Conservation (phyloP, 208 protist genomes). For the Porcisia hertigi region DNA sequence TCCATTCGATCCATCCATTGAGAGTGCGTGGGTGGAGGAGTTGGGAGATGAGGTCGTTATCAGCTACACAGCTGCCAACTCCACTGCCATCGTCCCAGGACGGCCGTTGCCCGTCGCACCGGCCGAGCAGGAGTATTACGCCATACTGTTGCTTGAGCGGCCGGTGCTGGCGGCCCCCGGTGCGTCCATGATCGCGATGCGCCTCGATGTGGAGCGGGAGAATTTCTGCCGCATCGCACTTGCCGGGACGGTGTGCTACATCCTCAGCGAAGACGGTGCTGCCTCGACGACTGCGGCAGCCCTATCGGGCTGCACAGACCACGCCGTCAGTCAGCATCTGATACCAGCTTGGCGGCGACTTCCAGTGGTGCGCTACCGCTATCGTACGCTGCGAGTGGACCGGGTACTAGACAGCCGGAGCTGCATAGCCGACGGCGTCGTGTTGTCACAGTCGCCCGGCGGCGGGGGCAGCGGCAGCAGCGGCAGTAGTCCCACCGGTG, state of each 20-base stretch:
- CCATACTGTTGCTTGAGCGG: slow-evolving; percentile 62
- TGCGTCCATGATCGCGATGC: slow-evolving; percentile 60
- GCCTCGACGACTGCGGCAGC: background rate
- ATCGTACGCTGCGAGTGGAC: slow-evolving; percentile 49
- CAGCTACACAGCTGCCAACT: slow-evolving; percentile 17
- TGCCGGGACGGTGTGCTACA: slow-evolving; percentile 43
- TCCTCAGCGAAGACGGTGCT: slow-evolving; percentile 17
- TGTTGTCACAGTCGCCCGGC: slow-evolving; percentile 20
- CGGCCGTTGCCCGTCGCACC: slow-evolving; percentile 27
- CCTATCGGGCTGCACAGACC: background rate
- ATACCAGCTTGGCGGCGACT: slow-evolving; percentile 50
- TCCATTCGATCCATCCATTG: slow-evolving; percentile 27
- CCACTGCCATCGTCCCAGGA: slow-evolving; percentile 8
- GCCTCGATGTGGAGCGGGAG: slow-evolving; percentile 69
- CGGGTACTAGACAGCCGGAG: slow-evolving; percentile 63
- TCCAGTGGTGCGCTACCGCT: slow-evolving; percentile 57
- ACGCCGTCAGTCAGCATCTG: background rate
- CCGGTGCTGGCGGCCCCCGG: slow-evolving; percentile 40
- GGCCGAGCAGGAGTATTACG: slow-evolving; percentile 46
- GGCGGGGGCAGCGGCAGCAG: background rate
- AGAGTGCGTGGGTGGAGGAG: slow-evolving; percentile 52
- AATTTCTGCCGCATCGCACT: slow-evolving; percentile 80
- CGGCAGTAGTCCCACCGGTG: too few species aligned
- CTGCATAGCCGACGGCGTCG: slow-evolving; percentile 75
- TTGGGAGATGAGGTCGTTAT: slow-evolving; percentile 38